Base-by-base conservation (phyloP, 768 basidiomycete genomes). In the Epithele typhae region DNA sequence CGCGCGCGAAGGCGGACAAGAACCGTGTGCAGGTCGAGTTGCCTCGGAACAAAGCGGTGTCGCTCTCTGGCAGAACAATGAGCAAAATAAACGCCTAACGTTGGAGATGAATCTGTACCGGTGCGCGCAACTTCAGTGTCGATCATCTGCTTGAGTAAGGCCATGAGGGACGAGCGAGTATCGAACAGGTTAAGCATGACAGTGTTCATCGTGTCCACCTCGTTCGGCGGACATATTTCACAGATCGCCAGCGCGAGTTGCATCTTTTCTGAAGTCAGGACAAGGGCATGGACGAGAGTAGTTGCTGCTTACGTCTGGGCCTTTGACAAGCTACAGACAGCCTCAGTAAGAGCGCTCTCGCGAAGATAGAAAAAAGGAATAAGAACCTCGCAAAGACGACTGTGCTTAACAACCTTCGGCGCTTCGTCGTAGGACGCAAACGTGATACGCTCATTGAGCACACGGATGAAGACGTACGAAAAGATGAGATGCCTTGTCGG, bases 21-120 rank as follows among this genome's bases (percentile, higher is more conserved):
- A 97, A 84, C 35, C 87, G 72, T n/a, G 87, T 88, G 56, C 84
- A 91, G 1, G 87, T 88, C 2, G 87, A 85, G 63, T 95, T 96
- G 50, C 87, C 75, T 40, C 94, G 76, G 70, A 97, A 96, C 7
- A 97, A 68, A n/a, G 78, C 76, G 1, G 82, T 73, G 52, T 94
- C 90, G 55, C 74, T 84, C 33, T 81, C 93, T 92, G 63, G n/a
- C 27, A 7, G 27, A 30, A 30, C 14, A 30, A 14, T 30, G 27
- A 30, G 27, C 14, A 7, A 14, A 30, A 30, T 30, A 30, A 30
- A 30, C 27, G 27, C 27, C 63, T 54, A 58, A 92, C n/a, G n/a
- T n/a, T n/a, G n/a, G n/a, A n/a, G n/a, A n/a, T n/a, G n/a, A n/a
- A n/a, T n/a, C n/a, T n/a, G n/a, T n/a, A n/a, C 93, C 79, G 27